Conservation (phyloP, 257 asterid species). For the Rehmannia glutinosa region DNA sequence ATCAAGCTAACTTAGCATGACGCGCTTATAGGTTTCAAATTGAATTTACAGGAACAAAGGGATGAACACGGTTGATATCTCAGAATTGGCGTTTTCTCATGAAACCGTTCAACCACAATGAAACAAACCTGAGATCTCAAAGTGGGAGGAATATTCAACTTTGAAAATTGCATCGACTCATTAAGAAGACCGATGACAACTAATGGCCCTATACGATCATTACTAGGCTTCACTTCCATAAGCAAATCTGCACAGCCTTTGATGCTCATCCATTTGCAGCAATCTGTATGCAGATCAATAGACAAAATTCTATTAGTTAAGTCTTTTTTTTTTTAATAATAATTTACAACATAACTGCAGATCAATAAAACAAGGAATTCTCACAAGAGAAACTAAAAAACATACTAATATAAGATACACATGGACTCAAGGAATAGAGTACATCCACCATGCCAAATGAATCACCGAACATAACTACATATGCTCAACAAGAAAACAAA, state of each 20-base stretch:
- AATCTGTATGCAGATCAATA: conserved; percentile 38
- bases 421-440: no score
- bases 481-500: background rate
- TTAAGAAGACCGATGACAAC: conserved; percentile 64
- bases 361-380: background rate
- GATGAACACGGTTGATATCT: no score
- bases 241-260: conserved; percentile 54
- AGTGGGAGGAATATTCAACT: conserved; percentile 46
- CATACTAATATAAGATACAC: no score
- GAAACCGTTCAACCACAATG: conserved; percentile 9
- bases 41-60: background rate
- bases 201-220: conserved; percentile 76
- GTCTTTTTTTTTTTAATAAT: no score
- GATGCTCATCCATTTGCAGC: conserved; percentile 68
- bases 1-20: background rate
- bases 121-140: conserved; percentile 64
- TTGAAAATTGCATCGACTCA: conserved; percentile 33
- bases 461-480: no score
- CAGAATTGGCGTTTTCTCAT: no score
- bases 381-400: no score
- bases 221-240: conserved; percentile 48
- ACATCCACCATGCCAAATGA: no score
- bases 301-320: no score
- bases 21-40: background rate
- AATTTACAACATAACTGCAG: background rate